Evolutionary conservation across 805 yeast genomes (phyloP).

Genomic region (Candida pini): DNA sequence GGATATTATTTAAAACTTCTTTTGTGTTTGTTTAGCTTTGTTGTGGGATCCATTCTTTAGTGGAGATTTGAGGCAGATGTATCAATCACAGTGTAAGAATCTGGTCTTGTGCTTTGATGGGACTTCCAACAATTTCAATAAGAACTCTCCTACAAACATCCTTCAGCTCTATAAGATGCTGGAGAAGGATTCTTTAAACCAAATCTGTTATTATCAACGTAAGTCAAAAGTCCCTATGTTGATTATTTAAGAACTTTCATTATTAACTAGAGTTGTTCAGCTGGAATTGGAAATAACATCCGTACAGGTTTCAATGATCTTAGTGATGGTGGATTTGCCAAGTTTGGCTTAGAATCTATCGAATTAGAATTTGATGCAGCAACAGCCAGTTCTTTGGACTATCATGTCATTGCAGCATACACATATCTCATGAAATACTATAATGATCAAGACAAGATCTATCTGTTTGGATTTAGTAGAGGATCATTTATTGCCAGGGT

Average conservation of each 20-base stretch:
- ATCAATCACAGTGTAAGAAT: no score
- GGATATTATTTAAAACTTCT: no score
- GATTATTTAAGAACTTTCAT: not conserved
- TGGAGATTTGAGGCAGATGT: no score
- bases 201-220: slow-evolving; percentile 59
- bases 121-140: slow-evolving; percentile 54
- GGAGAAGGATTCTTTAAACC: slow-evolving; percentile 38
- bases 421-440: slow-evolving; percentile 45
- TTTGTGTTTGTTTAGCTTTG: not conserved
- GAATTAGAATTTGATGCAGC: slow-evolving; percentile 21
- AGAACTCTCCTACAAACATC: slow-evolving; percentile 48
- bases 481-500: slow-evolving; percentile 66
- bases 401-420: slow-evolving; percentile 56
- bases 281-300: slow-evolving; percentile 58
- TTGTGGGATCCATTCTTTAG: not conserved
- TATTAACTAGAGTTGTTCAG: slow-evolving; percentile 12
- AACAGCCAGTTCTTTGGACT: slow-evolving; percentile 49
- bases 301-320: slow-evolving; percentile 32
- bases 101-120: slow-evolving; percentile 60
- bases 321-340: slow-evolving; percentile 15
- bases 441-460: slow-evolving; percentile 44
- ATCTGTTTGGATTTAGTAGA: slow-evolving; percentile 53
- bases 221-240: slow-evolving; percentile 4
- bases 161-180: slow-evolving; percentile 47
- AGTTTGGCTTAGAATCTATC: slow-evolving; percentile 9